phyloP scores from a whole-genome alignment of 495 filamentous ascomycete species.

The Lepidopterella palustris region DNA sequence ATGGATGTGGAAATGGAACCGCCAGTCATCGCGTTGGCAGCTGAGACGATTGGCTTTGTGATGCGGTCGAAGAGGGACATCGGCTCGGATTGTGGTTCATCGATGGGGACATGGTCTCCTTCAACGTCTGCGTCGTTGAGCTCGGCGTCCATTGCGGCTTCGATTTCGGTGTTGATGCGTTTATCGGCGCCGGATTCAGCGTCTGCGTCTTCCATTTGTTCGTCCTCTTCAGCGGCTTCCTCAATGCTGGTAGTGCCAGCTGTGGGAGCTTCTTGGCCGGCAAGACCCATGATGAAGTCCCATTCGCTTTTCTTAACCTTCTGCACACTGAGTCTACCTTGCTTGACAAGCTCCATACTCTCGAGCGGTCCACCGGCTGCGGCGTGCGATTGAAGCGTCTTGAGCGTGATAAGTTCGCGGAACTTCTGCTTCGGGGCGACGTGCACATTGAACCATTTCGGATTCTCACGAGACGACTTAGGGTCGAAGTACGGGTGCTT shows the following conservation, averaged over 20 bases:
- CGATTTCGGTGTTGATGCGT: too few relatives aligned
- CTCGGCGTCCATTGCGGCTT: too few relatives aligned
- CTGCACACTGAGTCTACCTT: conserved; percentile 75
- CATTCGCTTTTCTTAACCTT: conserved; percentile 68
- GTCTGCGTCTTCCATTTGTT: background rate
- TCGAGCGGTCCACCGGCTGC: conserved; percentile 58
- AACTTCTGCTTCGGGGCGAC: conserved; percentile 83
- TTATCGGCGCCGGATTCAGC: too few relatives aligned
- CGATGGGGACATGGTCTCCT: too few relatives aligned
- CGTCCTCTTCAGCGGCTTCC: background rate
- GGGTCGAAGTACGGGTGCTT: conserved; percentile 77
- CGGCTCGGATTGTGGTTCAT: too few relatives aligned
- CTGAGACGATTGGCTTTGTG: too few relatives aligned
- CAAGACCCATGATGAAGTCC: conserved; percentile 58
- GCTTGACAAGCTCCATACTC: conserved; percentile 76
- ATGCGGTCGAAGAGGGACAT: too few relatives aligned
- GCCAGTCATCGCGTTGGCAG: too few relatives aligned
- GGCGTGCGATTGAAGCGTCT: conserved; percentile 60
- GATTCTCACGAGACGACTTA: conserved; percentile 62
- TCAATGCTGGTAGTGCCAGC: background rate
- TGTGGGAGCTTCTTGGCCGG: background rate
- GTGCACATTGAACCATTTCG: conserved; percentile 84
- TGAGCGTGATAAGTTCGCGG: conserved; percentile 59
- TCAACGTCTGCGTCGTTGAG: too few relatives aligned
- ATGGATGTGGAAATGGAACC: too few relatives aligned